These are phyloP conservation scores for Linanthus parryae DNA, from an alignment of 148 eudicot genomes.

Conservation along the genomic window DNA sequence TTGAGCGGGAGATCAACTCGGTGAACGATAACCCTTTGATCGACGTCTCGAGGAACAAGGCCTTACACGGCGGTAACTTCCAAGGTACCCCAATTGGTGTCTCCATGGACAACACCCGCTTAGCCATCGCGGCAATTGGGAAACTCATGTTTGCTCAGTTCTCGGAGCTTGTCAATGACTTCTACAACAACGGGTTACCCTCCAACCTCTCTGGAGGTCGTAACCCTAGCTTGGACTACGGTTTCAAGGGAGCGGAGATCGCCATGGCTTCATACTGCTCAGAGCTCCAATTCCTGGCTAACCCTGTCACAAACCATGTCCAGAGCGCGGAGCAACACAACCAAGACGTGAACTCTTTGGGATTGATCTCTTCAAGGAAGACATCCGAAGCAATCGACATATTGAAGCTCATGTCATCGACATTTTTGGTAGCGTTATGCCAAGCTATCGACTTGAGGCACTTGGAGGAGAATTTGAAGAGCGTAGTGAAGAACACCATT, in stretches of 20 bases:
- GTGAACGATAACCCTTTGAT: slow-evolving; percentile 87
- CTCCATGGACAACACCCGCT: slow-evolving; percentile 75
- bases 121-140: slow-evolving; percentile 79
- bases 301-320: slow-evolving; percentile 87
- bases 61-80: slow-evolving; percentile 85
- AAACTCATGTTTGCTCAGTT: slow-evolving; percentile 82
- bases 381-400: slow-evolving; percentile 79
- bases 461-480: slow-evolving; percentile 64
- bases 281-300: slow-evolving; percentile 69
- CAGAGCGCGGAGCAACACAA: slow-evolving; percentile 94
- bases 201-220: slow-evolving; percentile 78
- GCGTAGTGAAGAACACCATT: slow-evolving; percentile 53
- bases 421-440: slow-evolving; percentile 66
- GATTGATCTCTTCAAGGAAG: slow-evolving; percentile 72
- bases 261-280: slow-evolving; percentile 96
- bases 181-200: slow-evolving; percentile 82
- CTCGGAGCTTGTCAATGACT: slow-evolving; percentile 77
- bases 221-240: slow-evolving; percentile 85
- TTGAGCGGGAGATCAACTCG: slow-evolving; percentile 85
- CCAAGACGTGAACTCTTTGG: slow-evolving; percentile 88
- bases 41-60: slow-evolving; percentile 78
- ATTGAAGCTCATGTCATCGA: slow-evolving; percentile 72
- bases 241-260: slow-evolving; percentile 82
- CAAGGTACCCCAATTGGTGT: slow-evolving; percentile 93
- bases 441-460: slow-evolving; percentile 77